Percentiles rank a stretch among this genome's conserved stretches.
Conservation (phyloP, 768 basidiomycete species). For the Multifurca ochricompacta region DNA sequence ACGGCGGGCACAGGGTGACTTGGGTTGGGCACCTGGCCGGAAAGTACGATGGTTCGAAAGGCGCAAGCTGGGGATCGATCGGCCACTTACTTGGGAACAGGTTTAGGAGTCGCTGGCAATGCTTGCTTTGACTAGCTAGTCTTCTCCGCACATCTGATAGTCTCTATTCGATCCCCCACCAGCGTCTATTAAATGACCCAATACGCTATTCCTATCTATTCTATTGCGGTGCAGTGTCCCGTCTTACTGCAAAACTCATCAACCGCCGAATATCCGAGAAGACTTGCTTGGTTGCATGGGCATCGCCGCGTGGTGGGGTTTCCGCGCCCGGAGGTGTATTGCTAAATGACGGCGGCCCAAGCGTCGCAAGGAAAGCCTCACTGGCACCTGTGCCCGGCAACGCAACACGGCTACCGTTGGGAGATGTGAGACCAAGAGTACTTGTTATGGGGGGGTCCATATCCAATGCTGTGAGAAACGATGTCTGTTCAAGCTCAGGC, state of each 20-base stretch:
- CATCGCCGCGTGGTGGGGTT: slow-evolving; percentile 34
- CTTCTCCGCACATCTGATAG: neutral
- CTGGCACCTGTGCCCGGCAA: slow-evolving; percentile 34
- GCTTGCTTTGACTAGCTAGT: neutral
- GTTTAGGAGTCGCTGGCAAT: neutral
- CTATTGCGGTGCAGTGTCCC: slow-evolving; percentile 42
- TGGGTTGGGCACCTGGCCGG: slow-evolving; percentile 19
- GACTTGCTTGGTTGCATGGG: slow-evolving; percentile 51
- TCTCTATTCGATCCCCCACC: neutral
- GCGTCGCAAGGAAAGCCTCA: slow-evolving; percentile 52
- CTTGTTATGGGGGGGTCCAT: slow-evolving; percentile 74
- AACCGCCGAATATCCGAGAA: slow-evolving; percentile 86
- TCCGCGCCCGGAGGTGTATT: slow-evolving; percentile 59
- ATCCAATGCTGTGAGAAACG: slow-evolving; percentile 88
- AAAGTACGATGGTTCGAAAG: slow-evolving; percentile 19
- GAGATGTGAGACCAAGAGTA: slow-evolving; percentile 50
- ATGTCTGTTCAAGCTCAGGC: slow-evolving; percentile 78
- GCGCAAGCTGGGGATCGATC: slow-evolving; percentile 20
- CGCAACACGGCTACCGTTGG: slow-evolving; percentile 53
- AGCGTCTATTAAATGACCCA: neutral
- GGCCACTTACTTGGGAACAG: slow-evolving; percentile 18
- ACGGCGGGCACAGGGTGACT: slow-evolving; percentile 13
- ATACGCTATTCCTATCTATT: neutral
- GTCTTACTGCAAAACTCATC: slow-evolving; percentile 80
- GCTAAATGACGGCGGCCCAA: slow-evolving; percentile 55